Base-by-base conservation (phyloP, 2,329 filamentous ascomycete genomes). In the Drechslerella dactyloides region DNA sequence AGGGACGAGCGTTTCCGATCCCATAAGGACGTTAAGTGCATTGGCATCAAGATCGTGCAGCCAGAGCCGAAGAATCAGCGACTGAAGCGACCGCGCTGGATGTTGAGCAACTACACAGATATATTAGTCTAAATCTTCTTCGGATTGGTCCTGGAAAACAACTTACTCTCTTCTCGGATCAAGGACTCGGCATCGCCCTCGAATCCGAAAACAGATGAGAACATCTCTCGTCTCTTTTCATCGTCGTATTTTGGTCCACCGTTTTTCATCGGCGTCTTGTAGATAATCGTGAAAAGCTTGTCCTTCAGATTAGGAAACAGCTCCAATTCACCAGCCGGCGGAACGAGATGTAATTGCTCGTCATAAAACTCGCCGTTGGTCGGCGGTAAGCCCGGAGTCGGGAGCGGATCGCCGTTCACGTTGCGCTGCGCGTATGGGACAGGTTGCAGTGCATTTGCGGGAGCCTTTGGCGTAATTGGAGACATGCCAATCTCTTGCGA, bases 161-260 rank as follows among this genome's bases (percentile, higher is more conserved):
- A 80, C 82, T 78, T 80, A 85, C 84, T 83, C 79, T 99, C 94
- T 78, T 97, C 93, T 8, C 87, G 85, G 60, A 99, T 86, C 54
- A 99, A 81, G 50, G 88, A 88, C 51, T 91, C 85, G 44, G 93
- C 87, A 75, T 96, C 91, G 62, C 88, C 88, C 58, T 93, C 88
- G 93, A 94, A 99, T 1, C 94, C 94, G 79, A 99, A 99, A 1
- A 99, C 92, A 4, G 93, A 89, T 75, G 85, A 90, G 2, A 99
- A 84, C 93, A 99, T 97, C 79, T 97, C 93, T 52, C 85, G 85
- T 53, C 93, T 87, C 50, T 97, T 84, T 75, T 96, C 89, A 75
- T 97, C 89, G 24, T 76, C 75, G 10, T 75, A 75, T 44, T 74
- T 73, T 68, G 24, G 72, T 46, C 37, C 66, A 70, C 58, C 73